Base-by-base conservation (phyloP, 768 basidiomycete species). In the Leucocoprinus leucothites region DNA sequence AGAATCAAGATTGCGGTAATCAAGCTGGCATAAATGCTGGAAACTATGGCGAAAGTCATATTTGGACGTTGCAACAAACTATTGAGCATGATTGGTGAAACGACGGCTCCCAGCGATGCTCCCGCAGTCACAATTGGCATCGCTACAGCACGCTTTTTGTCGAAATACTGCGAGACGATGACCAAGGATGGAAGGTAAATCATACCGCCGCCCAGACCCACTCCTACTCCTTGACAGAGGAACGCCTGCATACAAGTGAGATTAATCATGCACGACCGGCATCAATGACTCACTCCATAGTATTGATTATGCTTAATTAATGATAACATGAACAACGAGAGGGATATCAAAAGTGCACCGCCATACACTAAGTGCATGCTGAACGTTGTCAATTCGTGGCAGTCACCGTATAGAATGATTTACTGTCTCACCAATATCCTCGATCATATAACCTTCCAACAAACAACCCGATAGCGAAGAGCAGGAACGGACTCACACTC, bases 51-150 rank as follows among this genome's bases (percentile, higher is more conserved):
- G 42, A 58, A 61, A 1, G 79, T 75, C 31, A 73, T 66, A 1
- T 41, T 57, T 3, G 67, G 63, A 44, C 68, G 64, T 48, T 67
- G 63, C 28, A 74, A 65, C 45, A 57, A 31, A 36, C 79, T 73
- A 63, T 82, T 81, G 31, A 84, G 60, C 69, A 81, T 70, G 56
- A 79, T 75, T 3, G 77, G 75, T 51, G 74, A 74, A 6, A 81
- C 58, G 31, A 77, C 55, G 6, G 59, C 60, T 18, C 64, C 65
- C 9, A 65, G 48, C 11, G 57, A 51, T 41, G 44, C 48, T 16
- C 57, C 61, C 9, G 61, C 57, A 24, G 52, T 52, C 48, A 57
- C 57, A 25, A 58, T 53, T 11, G 77, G 73, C 63, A 77, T 76
- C 0, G 76, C 79, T 31, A 77, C 60, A 14, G 71, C 71, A 18